Evolutionary conservation across 2,329 filamentous ascomycete species (phyloP), one percentile per base, ranked within the genome.

Genomic region (Aspergillus sojae): DNA sequence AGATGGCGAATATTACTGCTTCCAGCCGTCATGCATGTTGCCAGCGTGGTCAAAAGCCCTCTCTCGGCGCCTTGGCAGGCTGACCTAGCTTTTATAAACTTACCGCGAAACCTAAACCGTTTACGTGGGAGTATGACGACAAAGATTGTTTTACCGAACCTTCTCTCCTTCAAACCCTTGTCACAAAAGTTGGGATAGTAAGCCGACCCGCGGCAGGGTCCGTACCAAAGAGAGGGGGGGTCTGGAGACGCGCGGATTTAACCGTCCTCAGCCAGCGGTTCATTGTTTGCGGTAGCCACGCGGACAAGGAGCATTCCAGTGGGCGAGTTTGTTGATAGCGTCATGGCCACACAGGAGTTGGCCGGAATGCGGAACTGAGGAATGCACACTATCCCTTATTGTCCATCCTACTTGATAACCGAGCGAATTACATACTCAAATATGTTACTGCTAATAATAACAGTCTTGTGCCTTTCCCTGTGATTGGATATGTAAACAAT

Each of bases 321-420:
- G 11, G 19, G 21, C 26, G 23, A 50, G 21, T 26, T 23, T 14
- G 45, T 45, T 43, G n/a, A 45, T 32, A 57, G 23, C 30, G 55
- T 58, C 21, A 46, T 46, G 14, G 45, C n/a, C 19, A n/a, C 57
- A 54, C 16, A n/a, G 41, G 58, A 14, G 21, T 7, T 43, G 46
- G 21, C 28, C 2, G 50, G 58, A 60, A 60, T 60, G 58, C 26
- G 39, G 48, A 26, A 19, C 19, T 34, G 26, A 30, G 39, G 58
- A 60, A 60, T 60, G 58, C 50, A 19, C 26, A 9, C 48, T 46
- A 54, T 60, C 34, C 48, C 48, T 54, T 23, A 43, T 60, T 21
- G 32, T 43, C 9, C 52, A 19, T n/a, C 16, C 39, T 1, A 9
- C 39, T 6, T 41, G 10, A 34, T 36, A 9, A 36, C 19, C 52